phyloP scores from a whole-genome alignment of 2,329 filamentous ascomycete species.

The Ramichloridium luteum region DNA sequence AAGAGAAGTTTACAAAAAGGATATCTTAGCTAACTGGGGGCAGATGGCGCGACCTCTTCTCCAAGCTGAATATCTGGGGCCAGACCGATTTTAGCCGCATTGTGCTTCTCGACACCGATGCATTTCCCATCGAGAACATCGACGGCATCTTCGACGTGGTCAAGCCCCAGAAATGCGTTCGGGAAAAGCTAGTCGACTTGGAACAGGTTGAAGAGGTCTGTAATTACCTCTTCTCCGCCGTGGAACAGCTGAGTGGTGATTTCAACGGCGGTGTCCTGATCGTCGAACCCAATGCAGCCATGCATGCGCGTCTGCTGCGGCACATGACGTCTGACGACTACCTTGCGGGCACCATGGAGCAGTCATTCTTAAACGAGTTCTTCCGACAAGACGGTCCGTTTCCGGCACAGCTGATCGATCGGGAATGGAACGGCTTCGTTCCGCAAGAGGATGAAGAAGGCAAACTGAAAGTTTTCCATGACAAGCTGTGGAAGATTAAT shows the following conservation, averaged over 20 bases:
- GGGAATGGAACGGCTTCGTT: constrained; percentile 14
- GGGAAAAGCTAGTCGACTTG: constrained; percentile 10
- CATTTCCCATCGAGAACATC: constrained; percentile 14
- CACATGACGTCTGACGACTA: constrained; percentile 11
- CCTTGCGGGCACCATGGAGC: constrained; percentile 13
- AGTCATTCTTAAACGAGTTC: constrained; percentile 12
- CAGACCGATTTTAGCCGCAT: constrained; percentile 79
- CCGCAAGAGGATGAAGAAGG: constrained; percentile 10
- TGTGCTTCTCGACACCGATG: constrained; percentile 84
- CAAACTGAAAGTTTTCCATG: constrained; percentile 13
- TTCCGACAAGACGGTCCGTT: constrained; percentile 10
- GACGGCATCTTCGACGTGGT: constrained; percentile 14
- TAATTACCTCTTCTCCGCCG: constrained; percentile 12
- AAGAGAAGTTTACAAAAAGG: no score
- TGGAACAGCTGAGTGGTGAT: constrained; percentile 6
- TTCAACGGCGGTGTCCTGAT: constrained; percentile 15
- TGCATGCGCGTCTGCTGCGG: constrained; percentile 12
- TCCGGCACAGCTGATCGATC: constrained; percentile 9
- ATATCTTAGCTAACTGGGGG: no score
- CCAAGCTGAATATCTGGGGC: constrained; percentile 88
- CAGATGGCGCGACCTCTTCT: constrained; percentile 43
- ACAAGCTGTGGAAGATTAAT: constrained; percentile 12
- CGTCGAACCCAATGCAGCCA: constrained; percentile 12
- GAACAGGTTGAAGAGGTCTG: constrained; percentile 17
- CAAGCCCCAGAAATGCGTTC: constrained; percentile 8